phyloP scores from a whole-genome alignment of 306 rosid genomes.

The Cicer cuneatum region DNA sequence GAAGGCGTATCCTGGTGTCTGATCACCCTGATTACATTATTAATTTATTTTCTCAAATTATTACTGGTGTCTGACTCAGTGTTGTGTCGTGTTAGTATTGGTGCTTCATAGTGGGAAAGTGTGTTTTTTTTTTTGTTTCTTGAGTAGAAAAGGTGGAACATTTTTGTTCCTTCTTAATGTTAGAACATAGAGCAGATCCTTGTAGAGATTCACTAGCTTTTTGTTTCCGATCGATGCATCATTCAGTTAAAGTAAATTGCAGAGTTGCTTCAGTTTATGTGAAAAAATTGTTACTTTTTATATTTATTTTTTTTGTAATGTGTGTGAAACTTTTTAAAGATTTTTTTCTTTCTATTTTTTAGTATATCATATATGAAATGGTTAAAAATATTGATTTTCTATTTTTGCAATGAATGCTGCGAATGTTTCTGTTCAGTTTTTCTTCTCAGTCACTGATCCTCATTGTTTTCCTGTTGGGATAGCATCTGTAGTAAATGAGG shows the following conservation, averaged over 20 bases:
- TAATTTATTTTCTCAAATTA: too few species aligned
- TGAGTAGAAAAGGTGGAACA: neutral
- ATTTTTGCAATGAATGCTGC: neutral
- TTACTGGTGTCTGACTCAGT: too few species aligned
- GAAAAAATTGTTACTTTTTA: neutral
- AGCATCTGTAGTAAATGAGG: constrained; percentile 56
- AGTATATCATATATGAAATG: neutral
- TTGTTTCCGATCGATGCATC: neutral
- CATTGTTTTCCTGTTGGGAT: constrained; percentile 22
- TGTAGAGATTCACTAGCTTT: neutral
- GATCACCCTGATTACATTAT: too few species aligned
- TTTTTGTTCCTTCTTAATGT: neutral
- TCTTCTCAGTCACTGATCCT: constrained; percentile 5
- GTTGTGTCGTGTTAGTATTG: too few species aligned
- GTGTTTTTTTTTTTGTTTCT: neutral
- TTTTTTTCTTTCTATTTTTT: neutral
- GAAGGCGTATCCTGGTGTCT: too few species aligned
- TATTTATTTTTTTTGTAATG: neutral
- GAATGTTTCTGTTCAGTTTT: neutral
- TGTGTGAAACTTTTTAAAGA: neutral
- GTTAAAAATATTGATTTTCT: neutral
- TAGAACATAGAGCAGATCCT: neutral
- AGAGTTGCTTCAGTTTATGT: constrained; percentile 4
- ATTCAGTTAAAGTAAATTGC: constrained; percentile 3
- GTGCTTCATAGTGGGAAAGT: neutral